A percentile compares a stretch with the other conserved stretches of the same genome.
Conservation (phyloP, 257 asterid genomes). For the Nicotiana tabacum region DNA sequence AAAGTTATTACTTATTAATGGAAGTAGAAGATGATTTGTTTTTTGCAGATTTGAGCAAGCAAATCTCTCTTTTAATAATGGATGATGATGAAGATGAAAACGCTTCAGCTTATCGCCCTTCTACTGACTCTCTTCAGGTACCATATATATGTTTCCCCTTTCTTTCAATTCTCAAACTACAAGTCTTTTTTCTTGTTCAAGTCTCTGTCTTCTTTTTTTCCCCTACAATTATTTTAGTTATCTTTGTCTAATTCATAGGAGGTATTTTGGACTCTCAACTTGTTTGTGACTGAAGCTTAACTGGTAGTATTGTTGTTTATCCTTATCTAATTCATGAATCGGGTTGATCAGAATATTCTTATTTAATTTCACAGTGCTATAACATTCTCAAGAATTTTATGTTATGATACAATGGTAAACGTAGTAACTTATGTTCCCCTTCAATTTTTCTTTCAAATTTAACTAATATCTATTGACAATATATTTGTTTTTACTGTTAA, state of each 20-base stretch:
- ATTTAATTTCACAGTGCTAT: too few species aligned
- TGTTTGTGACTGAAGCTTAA: too few species aligned
- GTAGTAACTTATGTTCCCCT: not conserved
- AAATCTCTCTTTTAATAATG: slow-evolving; percentile 76
- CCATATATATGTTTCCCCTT: not conserved
- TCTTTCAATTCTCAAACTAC: not conserved
- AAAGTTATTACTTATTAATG: slow-evolving; percentile 19
- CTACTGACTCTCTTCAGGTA: slow-evolving; percentile 49
- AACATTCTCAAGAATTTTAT: too few species aligned
- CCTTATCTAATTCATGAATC: not conserved
- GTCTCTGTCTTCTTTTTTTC: not conserved
- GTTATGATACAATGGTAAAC: not conserved
- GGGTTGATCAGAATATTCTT: too few species aligned
- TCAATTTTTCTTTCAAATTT: too few species aligned
- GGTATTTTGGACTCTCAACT: too few species aligned
- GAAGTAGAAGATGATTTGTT: slow-evolving; percentile 76
- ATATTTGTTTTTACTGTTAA: too few species aligned
- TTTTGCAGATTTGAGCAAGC: slow-evolving; percentile 81
- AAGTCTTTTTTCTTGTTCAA: not conserved
- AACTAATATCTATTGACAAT: too few species aligned
- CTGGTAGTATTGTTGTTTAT: not conserved
- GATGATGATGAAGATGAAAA: slow-evolving; percentile 60
- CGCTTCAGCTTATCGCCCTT: slow-evolving; percentile 30
- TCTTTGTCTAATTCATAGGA: not conserved
- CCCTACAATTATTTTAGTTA: not conserved